A percentile compares a stretch with the other conserved stretches of the same genome.
phyloP scores from a whole-genome alignment of 371 early-diverging fungal species.

The Basidiobolus heterosporus region DNA sequence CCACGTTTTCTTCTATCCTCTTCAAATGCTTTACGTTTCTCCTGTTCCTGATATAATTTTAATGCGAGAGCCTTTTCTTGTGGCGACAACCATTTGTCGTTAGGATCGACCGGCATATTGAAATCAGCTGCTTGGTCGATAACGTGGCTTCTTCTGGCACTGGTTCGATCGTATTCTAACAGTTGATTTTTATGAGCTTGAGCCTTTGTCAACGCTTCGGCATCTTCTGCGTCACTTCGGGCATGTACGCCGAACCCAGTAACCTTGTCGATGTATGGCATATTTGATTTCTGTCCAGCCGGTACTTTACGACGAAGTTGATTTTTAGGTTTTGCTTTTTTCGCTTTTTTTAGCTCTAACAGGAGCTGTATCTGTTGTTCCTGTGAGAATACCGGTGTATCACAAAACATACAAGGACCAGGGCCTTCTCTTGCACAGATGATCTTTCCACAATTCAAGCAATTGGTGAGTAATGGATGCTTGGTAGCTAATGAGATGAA shows the following conservation, averaged over 20 bases:
- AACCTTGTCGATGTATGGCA: constrained; percentile 16
- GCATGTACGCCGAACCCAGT: background rate
- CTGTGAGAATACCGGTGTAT: constrained; percentile 45
- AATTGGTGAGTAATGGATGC: constrained; percentile 69
- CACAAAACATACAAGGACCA: constrained; percentile 74
- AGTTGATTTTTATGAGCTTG: constrained; percentile 54
- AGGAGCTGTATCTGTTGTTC: constrained; percentile 43
- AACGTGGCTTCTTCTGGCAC: constrained; percentile 55
- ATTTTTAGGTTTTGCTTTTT: constrained; percentile 3
- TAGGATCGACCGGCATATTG: constrained; percentile 37
- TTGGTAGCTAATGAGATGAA: constrained; percentile 36
- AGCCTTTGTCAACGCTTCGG: constrained; percentile 17
- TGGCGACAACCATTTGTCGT: constrained; percentile 56
- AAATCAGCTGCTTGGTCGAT: constrained; percentile 69
- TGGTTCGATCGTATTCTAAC: constrained; percentile 64
- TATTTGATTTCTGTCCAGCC: constrained; percentile 19
- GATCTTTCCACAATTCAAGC: constrained; percentile 76
- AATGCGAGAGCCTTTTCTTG: constrained; percentile 39
- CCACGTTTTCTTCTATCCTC: background rate
- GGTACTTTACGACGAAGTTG: constrained; percentile 1
- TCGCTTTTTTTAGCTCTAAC: constrained; percentile 17
- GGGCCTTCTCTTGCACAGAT: constrained; percentile 67
- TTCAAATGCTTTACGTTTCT: background rate
- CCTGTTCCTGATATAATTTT: background rate
- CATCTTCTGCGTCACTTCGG: background rate